Evolutionary conservation across 371 early-diverging fungal species (phyloP), one percentile per base, ranked within the genome.

Genomic region (Catenaria anguillulae): DNA sequence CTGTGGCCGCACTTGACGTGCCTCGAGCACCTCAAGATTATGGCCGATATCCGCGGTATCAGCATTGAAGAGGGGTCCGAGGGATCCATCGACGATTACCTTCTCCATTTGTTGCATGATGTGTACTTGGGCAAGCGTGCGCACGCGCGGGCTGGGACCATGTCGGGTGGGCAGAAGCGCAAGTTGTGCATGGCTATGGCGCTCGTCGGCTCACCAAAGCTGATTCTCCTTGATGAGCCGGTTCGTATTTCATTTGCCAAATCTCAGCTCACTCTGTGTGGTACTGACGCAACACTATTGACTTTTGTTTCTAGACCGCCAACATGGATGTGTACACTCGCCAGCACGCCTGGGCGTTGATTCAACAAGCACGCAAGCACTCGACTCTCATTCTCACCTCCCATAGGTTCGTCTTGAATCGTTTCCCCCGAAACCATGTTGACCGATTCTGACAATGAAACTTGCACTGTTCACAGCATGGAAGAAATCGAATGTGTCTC

Each of bases 101-200:
- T 86, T 55, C 68, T 76, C 50, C 70, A 72, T 36, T 66, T 72
- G 63, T 67, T 69, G 79, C 77, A 60, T 67, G 77, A 66, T 29
- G 76, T 77, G 24, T 60, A 67, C 37, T n/a, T n/a, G n/a, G n/a
- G n/a, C 65, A n/a, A n/a, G n/a, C n/a, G n/a, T n/a, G n/a, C n/a
- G n/a, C n/a, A n/a, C n/a, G n/a, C n/a, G n/a, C n/a, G n/a, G n/a
- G n/a, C n/a, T n/a, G n/a, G n/a, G n/a, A n/a, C n/a, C n/a, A n/a
- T n/a, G n/a, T n/a, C n/a, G n/a, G 83, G 84, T 36, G 80, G 86
- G 65, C 83, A 87, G 84, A 88, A 86, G 71, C 80, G 89, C 56
- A 78, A 86, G 55, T 68, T 87, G 58, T 79, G 81, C n/a, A 72
- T 87, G 61, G 77, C 84, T 35, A 83, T 87, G 54, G 78, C 86